A percentile compares a stretch with the other conserved stretches of the same genome.
Conservation (phyloP, 768 basidiomycete genomes). For the Clitopilus passeckerianus region DNA sequence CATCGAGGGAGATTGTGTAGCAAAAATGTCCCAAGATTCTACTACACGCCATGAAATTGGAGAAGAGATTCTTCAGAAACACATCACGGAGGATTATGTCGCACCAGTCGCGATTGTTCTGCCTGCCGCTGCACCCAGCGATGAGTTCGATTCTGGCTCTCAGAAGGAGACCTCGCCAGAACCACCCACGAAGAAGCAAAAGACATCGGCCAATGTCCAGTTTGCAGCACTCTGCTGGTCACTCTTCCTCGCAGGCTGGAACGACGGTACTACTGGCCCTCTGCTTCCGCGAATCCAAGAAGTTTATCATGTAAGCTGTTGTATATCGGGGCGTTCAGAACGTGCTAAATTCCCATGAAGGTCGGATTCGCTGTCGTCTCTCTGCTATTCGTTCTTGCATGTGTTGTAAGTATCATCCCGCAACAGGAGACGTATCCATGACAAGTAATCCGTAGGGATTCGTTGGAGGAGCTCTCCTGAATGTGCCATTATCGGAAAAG, state of each 20-base stretch:
- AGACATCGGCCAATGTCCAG: conserved; percentile 18
- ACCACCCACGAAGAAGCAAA: neutral
- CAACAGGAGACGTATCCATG: neutral
- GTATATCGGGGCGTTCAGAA: neutral
- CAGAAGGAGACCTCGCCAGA: too few relatives aligned
- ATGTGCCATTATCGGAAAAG: conserved; percentile 20
- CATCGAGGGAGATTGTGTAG: too few relatives aligned
- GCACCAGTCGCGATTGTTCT: too few relatives aligned
- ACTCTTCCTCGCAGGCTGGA: conserved; percentile 37
- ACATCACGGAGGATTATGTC: too few relatives aligned
- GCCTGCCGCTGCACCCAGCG: too few relatives aligned
- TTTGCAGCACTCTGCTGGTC: conserved; percentile 36
- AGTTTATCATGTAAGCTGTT: conserved; percentile 16
- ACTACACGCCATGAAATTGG: too few relatives aligned
- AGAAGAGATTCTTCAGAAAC: too few relatives aligned
- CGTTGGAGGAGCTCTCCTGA: conserved; percentile 31
- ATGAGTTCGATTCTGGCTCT: too few relatives aligned
- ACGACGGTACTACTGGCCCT: conserved; percentile 21
- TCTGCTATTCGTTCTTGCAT: conserved; percentile 36
- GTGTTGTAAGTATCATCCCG: conserved; percentile 14
- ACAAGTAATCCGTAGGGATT: conserved; percentile 12
- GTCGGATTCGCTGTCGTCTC: conserved; percentile 34
- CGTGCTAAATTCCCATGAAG: conserved; percentile 11
- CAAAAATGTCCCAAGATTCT: too few relatives aligned
- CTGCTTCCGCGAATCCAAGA: conserved; percentile 19